These are phyloP conservation scores for Verticillium longisporum DNA, from an alignment of 2,329 filamentous ascomycete genomes.

Conservation along the genomic window DNA sequence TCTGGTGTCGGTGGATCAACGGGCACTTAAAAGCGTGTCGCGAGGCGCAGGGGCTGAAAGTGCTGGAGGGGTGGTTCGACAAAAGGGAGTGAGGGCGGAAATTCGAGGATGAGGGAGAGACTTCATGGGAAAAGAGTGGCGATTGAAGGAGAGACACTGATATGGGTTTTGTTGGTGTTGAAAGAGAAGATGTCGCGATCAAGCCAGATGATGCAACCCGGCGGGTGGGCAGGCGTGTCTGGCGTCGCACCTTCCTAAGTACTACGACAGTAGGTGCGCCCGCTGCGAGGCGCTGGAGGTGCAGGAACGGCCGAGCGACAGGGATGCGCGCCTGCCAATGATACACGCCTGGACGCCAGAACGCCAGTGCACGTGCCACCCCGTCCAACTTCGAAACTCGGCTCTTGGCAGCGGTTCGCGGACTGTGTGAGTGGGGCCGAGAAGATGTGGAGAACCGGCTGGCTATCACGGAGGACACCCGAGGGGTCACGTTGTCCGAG, in stretches of 20 bases:
- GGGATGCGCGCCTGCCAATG: not conserved
- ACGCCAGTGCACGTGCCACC: not conserved
- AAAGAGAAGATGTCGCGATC: not conserved
- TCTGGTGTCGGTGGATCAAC: not conserved
- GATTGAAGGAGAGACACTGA: not conserved
- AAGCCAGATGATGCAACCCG: not conserved
- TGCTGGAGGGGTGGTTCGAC: not conserved
- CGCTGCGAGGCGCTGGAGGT: not conserved
- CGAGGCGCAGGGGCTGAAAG: not conserved
- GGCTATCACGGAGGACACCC: not conserved
- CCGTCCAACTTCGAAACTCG: not conserved
- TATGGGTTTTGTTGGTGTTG: not conserved
- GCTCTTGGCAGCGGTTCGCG: not conserved
- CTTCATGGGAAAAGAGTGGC: not conserved
- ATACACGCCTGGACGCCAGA: not conserved
- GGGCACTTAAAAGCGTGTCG: not conserved
- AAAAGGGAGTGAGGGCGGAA: not conserved
- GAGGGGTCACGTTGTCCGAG: no score
- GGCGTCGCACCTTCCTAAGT: not conserved
- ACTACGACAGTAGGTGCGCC: not conserved
- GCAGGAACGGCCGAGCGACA: not conserved
- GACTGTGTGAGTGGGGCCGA: not conserved
- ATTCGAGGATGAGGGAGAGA: not conserved
- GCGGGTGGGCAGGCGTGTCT: not conserved
- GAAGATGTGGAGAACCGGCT: not conserved